Conservation (phyloP, 306 rosid species). For the Vicia faba region DNA sequence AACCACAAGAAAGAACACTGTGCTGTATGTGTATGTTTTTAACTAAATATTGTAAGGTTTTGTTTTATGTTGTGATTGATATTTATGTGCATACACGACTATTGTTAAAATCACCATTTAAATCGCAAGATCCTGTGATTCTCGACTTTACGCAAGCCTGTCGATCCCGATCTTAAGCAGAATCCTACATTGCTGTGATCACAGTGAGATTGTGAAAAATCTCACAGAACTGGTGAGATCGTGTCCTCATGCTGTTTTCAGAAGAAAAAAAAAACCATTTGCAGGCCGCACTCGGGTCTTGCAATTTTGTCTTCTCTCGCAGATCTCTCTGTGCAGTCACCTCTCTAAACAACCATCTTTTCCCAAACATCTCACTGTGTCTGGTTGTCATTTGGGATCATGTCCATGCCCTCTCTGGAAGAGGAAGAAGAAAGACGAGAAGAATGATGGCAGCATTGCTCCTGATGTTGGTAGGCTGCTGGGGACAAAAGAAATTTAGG, state of each 20-base stretch:
- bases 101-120: background rate
- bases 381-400: background rate
- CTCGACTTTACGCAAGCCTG: too few relatives aligned
- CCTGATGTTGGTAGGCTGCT: background rate
- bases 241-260: too few relatives aligned
- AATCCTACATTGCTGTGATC: too few relatives aligned
- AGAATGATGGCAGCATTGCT: too few relatives aligned
- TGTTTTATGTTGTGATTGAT: constrained; percentile 4
- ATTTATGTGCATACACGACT: constrained; percentile 5
- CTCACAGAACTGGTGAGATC: too few relatives aligned
- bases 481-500: background rate
- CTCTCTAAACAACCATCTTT: background rate
- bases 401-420: background rate
- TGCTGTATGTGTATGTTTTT: background rate
- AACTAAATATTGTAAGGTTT: constrained; percentile 5
- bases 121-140: too few relatives aligned
- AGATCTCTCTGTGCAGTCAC: background rate
- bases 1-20: constrained; percentile 1
- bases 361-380: background rate
- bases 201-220: too few relatives aligned
- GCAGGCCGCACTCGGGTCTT: background rate
- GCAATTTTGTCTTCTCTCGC: background rate
- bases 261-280: background rate
- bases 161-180: too few relatives aligned
- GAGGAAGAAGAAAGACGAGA: background rate